Evolutionary conservation across 345 rosid genomes (phyloP).

Genomic region (Citrus sp.): DNA sequence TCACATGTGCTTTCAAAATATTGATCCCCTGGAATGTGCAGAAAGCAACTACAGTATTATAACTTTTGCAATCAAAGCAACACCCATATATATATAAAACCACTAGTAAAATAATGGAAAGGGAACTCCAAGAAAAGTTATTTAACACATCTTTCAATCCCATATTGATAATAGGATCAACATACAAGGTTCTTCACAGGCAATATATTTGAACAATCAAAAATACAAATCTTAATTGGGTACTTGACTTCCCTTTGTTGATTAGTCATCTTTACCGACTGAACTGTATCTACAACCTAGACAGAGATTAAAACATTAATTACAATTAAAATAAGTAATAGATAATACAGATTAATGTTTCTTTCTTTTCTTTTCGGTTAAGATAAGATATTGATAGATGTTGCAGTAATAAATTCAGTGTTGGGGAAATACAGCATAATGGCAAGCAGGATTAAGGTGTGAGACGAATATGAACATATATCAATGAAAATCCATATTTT

Average conservation of each 20-base stretch:
- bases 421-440: not conserved
- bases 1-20: slow-evolving; percentile 91
- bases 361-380: not conserved
- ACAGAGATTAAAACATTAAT: slow-evolving; percentile 8
- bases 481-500: not conserved
- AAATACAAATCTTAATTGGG: slow-evolving; percentile 76
- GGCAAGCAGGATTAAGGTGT: not conserved
- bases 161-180: not conserved
- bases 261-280: slow-evolving; percentile 84
- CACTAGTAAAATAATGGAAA: no score
- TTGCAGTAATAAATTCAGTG: not conserved
- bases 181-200: not conserved
- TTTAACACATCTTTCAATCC: not conserved
- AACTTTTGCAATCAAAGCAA: not conserved
- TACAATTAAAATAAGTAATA: not conserved
- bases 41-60: slow-evolving; percentile 4
- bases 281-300: slow-evolving; percentile 89
- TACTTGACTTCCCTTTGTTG: slow-evolving; percentile 82
- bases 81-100: not conserved
- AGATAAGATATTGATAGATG: not conserved
- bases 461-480: not conserved
- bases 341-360: not conserved
- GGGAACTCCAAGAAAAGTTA: not conserved
- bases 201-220: not conserved
- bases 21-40: slow-evolving; percentile 61